A percentile compares a stretch with the other conserved stretches of the same genome.
These are phyloP conservation scores for Dictyostelium firmibasis DNA, from an alignment of 78 protist genomes.

Conservation along the genomic window DNA sequence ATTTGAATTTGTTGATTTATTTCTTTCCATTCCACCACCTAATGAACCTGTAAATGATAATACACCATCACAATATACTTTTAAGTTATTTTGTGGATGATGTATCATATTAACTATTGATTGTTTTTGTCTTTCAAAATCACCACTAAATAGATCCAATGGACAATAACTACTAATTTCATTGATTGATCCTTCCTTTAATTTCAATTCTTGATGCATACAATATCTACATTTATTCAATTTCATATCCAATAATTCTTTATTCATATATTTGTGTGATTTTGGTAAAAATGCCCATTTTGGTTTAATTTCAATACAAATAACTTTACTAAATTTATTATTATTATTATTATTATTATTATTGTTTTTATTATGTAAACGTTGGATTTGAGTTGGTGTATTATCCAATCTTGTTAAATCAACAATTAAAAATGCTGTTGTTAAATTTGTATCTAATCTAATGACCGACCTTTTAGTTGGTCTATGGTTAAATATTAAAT, in stretches of 20 bases:
- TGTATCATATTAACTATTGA: constrained; percentile 9
- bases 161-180: constrained; percentile 49
- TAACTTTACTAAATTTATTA: not conserved
- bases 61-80: constrained; percentile 50
- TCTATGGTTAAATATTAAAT: constrained; percentile 4
- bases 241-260: not conserved
- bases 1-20: not conserved
- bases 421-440: constrained; percentile 10
- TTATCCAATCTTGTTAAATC: constrained; percentile 27
- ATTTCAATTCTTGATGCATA: constrained; percentile 63
- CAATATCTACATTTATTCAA: constrained; percentile 57
- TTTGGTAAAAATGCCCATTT: constrained; percentile 43
- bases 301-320: constrained; percentile 65
- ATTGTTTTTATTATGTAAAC: not conserved
- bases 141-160: constrained; percentile 54
- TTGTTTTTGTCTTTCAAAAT: constrained; percentile 5
- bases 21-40: constrained; percentile 43
- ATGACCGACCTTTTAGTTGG: constrained; percentile 10
- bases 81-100: constrained; percentile 68
- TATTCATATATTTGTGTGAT: not conserved
- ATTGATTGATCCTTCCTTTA: constrained; percentile 25
- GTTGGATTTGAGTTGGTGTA: not conserved
- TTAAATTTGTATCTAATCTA: not conserved
- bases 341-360: not conserved
- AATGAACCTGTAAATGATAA: constrained; percentile 55